These are phyloP conservation scores for Russula brevipes DNA, from an alignment of 768 basidiomycete genomes.

Conservation along the genomic window DNA sequence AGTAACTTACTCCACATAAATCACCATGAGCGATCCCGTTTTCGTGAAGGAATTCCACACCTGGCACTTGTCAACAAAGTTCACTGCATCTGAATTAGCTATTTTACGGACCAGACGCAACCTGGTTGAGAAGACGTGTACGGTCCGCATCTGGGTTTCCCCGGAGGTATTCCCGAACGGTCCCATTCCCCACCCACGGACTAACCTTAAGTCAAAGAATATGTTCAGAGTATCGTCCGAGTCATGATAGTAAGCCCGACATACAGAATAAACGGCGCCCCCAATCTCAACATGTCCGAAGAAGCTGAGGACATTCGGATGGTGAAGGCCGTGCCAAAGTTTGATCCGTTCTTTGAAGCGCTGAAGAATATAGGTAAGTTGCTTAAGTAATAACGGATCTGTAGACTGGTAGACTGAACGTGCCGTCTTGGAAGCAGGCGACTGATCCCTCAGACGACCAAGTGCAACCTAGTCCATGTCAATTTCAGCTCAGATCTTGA, in stretches of 20 bases:
- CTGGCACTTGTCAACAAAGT: constrained; percentile 10
- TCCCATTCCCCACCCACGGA: constrained; percentile 44
- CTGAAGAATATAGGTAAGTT: constrained; percentile 26
- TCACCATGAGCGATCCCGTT: constrained; percentile 24
- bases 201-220: constrained; percentile 34
- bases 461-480: constrained; percentile 12
- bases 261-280: constrained; percentile 22
- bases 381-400: neutral
- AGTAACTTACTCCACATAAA: constrained; percentile 26
- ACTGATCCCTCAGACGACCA: constrained; percentile 12
- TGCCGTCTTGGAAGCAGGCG: constrained; percentile 9
- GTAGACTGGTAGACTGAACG: neutral
- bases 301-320: constrained; percentile 38
- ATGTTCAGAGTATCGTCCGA: neutral
- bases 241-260: neutral
- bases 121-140: constrained; percentile 36
- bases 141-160: constrained; percentile 34
- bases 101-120: constrained; percentile 34
- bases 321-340: constrained; percentile 40
- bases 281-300: constrained; percentile 37
- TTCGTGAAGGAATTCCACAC: constrained; percentile 21
- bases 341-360: constrained; percentile 41
- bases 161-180: constrained; percentile 36
- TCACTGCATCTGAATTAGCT: constrained; percentile 2
- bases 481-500: neutral